Evolutionary conservation across 2,329 filamentous ascomycete species (phyloP).

Genomic region (Cercospora beticola): DNA sequence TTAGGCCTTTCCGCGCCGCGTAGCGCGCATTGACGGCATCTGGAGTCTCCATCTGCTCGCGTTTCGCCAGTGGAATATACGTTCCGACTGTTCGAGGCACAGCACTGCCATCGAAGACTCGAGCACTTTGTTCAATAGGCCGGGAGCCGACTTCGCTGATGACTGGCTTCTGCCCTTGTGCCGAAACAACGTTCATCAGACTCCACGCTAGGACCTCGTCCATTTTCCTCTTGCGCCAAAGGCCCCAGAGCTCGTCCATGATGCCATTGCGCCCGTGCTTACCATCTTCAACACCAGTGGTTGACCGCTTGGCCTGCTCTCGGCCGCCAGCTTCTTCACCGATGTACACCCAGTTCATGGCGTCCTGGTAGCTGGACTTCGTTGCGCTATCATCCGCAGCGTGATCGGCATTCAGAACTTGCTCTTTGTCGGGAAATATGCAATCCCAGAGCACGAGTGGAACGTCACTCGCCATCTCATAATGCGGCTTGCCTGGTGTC

Average conservation of each 20-base stretch:
- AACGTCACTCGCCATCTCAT: constrained; percentile 85
- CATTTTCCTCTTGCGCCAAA: constrained; percentile 83
- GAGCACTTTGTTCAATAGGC: constrained; percentile 43
- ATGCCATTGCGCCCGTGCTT: constrained; percentile 67
- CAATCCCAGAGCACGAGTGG: constrained; percentile 97
- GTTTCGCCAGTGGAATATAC: constrained; percentile 59
- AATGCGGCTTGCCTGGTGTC: constrained; percentile 75
- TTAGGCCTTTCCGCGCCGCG: constrained; percentile 51
- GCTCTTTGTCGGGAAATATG: constrained; percentile 65
- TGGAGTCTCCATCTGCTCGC: constrained; percentile 56
- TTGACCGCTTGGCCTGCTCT: constrained; percentile 33
- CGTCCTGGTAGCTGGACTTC: constrained; percentile 52
- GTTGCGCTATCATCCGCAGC: constrained; percentile 39
- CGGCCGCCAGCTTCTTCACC: constrained; percentile 59
- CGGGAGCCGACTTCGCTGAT: constrained; percentile 7
- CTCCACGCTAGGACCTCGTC: constrained; percentile 80
- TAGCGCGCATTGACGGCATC: constrained; percentile 64
- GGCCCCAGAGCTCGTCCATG: constrained; percentile 73
- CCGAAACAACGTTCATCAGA: constrained; percentile 64
- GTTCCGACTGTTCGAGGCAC: constrained; percentile 54
- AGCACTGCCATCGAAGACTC: constrained; percentile 61
- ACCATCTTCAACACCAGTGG: constrained; percentile 48
- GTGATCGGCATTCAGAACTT: constrained; percentile 41
- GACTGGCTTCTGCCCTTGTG: constrained; percentile 35
- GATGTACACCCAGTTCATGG: constrained; percentile 74